A percentile compares a stretch with the other conserved stretches of the same genome.
Evolutionary conservation across 805 yeast genomes (phyloP).

Genomic region (Lachancea waltii): DNA sequence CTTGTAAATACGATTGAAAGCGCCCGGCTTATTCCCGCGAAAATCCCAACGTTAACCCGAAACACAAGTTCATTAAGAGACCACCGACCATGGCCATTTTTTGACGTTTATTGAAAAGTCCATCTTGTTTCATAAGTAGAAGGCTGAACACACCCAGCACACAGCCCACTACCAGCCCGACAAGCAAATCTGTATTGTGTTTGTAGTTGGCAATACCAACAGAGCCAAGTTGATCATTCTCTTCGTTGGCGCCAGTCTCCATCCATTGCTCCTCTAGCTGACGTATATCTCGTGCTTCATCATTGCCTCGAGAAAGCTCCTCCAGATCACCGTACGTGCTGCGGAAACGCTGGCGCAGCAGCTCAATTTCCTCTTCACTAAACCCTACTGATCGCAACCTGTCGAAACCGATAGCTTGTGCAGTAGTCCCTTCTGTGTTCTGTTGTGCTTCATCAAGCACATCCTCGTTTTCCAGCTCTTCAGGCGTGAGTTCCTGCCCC

Average conservation of each 20-base stretch:
- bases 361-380: slow-evolving; percentile 65
- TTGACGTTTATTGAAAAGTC: slow-evolving; percentile 54
- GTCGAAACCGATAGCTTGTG: slow-evolving; percentile 77
- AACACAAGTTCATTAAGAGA: slow-evolving; percentile 53
- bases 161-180: slow-evolving; percentile 70
- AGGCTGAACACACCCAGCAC: slow-evolving; percentile 68
- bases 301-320: slow-evolving; percentile 17
- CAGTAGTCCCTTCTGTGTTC: slow-evolving; percentile 24
- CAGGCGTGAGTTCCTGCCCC: slow-evolving; percentile 40
- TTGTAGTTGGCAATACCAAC: slow-evolving; percentile 35
- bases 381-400: slow-evolving; percentile 78
- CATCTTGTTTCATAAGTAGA: slow-evolving; percentile 54
- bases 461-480: slow-evolving; percentile 50
- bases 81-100: slow-evolving; percentile 70
- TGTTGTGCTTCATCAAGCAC: slow-evolving; percentile 40
- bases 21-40: slow-evolving; percentile 6
- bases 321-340: slow-evolving; percentile 51
- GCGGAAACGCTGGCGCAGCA: slow-evolving; percentile 68
- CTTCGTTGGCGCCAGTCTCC: slow-evolving; percentile 59
- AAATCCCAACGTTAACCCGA: slow-evolving; percentile 6
- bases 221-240: slow-evolving; percentile 40
- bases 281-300: slow-evolving; percentile 45
- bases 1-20: too few species aligned
- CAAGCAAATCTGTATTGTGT: slow-evolving; percentile 57
- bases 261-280: slow-evolving; percentile 85